Conservation (phyloP, 768 basidiomycete genomes). For the Amanita jacksonii region DNA sequence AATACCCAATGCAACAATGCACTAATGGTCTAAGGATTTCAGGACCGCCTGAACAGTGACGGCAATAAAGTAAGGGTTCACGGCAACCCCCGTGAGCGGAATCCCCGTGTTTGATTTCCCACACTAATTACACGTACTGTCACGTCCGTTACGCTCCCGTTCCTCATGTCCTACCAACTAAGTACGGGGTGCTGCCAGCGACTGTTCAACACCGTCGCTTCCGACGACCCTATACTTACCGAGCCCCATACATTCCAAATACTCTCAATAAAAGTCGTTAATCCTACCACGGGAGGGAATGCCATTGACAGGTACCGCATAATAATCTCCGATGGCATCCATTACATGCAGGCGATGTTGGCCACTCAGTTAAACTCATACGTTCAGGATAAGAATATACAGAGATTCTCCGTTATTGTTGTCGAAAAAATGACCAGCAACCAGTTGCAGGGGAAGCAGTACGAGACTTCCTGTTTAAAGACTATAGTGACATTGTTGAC, state of each 20-base stretch:
- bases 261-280: conserved; percentile 76
- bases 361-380: conserved; percentile 82
- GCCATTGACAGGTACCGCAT: conserved; percentile 58
- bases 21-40: too few relatives aligned
- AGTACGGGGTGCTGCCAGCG: conserved; percentile 46
- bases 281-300: conserved; percentile 16
- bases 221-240: conserved; percentile 34
- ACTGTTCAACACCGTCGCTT: conserved; percentile 35
- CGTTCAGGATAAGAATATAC: conserved; percentile 52
- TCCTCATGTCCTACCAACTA: conserved; percentile 38
- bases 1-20: conserved; percentile 1
- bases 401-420: conserved; percentile 57
- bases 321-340: conserved; percentile 82
- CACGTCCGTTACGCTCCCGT: conserved; percentile 10
- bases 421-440: conserved; percentile 77
- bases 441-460: conserved; percentile 79
- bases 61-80: too few relatives aligned
- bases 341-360: conserved; percentile 90
- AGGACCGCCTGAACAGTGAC: too few relatives aligned
- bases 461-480: conserved; percentile 15
- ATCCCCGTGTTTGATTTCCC: too few relatives aligned
- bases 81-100: too few relatives aligned
- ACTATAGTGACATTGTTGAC: neutral
- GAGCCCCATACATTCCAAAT: conserved; percentile 58
- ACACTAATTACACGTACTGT: neutral